phyloP scores from a whole-genome alignment of 2,329 filamentous ascomycete genomes.

The Penicillium verrucosum region DNA sequence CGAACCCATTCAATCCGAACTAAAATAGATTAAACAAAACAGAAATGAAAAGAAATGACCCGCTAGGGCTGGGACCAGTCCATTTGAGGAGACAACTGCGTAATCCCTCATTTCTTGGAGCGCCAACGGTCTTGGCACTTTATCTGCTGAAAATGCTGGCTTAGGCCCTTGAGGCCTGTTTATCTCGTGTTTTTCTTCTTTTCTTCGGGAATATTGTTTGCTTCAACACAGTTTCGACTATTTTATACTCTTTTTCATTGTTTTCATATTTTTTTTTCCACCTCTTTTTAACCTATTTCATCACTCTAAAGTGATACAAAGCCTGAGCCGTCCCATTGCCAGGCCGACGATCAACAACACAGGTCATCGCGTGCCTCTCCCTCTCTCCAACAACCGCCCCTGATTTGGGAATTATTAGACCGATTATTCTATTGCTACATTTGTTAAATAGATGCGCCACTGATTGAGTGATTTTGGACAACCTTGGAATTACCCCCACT shows the following conservation, averaged over 20 bases:
- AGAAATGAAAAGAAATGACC: too few relatives aligned
- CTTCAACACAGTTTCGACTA: not conserved
- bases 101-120: conserved; percentile 8
- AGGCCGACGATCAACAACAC: conserved; percentile 22
- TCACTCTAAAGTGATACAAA: not conserved
- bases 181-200: not conserved
- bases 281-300: not conserved
- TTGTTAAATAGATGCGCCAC: conserved; percentile 1
- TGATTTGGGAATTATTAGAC: not conserved
- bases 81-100: conserved; percentile 1
- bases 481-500: conserved; percentile 1
- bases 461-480: conserved; percentile 5
- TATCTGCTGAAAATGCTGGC: not conserved
- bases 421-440: not conserved
- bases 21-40: too few relatives aligned
- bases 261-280: not conserved
- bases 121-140: conserved; percentile 7
- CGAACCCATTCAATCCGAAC: too few relatives aligned
- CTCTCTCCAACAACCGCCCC: conserved; percentile 3
- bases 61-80: not conserved
- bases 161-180: not conserved
- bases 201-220: not conserved
- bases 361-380: conserved; percentile 13
- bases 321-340: conserved; percentile 14
- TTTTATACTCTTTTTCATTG: not conserved